Conservation (phyloP, 495 filamentous ascomycete species). For the Diplogelasinospora grovesii region DNA sequence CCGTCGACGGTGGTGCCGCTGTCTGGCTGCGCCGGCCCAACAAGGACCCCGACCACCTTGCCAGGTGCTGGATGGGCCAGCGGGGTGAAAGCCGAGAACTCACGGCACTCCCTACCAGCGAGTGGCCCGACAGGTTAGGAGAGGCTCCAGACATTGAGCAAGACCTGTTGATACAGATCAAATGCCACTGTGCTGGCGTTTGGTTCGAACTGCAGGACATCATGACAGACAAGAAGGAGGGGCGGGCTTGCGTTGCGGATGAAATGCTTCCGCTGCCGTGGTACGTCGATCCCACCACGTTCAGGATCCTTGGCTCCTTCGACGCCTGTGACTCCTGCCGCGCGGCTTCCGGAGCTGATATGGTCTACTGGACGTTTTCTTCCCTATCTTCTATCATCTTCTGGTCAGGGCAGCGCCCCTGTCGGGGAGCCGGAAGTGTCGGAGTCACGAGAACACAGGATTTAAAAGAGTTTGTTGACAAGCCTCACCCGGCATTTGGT, state of each 20-base stretch:
- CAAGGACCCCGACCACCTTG: conserved; percentile 7
- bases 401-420: conserved; percentile 1
- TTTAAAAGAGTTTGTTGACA: conserved; percentile 16
- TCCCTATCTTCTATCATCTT: conserved; percentile 20
- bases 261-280: conserved; percentile 22
- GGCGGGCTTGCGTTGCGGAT: background rate
- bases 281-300: conserved; percentile 33
- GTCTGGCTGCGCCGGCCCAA: conserved; percentile 29
- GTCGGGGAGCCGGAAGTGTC: conserved; percentile 6
- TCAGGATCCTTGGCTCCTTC: conserved; percentile 34
- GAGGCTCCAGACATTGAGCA: conserved; percentile 1
- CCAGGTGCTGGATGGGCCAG: conserved; percentile 14
- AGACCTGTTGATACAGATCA: too few relatives aligned
- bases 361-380: conserved; percentile 40
- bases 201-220: conserved; percentile 26
- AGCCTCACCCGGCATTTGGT: conserved; percentile 31
- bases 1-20: conserved; percentile 38
- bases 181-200: conserved; percentile 48
- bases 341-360: conserved; percentile 35
- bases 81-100: conserved; percentile 17
- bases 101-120: background rate
- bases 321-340: conserved; percentile 51
- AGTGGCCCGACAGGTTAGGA: background rate
- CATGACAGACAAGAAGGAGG: conserved; percentile 1
- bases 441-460: conserved; percentile 15